Evolutionary conservation across 345 rosid genomes (phyloP).

Genomic region (Linum lewisii): DNA sequence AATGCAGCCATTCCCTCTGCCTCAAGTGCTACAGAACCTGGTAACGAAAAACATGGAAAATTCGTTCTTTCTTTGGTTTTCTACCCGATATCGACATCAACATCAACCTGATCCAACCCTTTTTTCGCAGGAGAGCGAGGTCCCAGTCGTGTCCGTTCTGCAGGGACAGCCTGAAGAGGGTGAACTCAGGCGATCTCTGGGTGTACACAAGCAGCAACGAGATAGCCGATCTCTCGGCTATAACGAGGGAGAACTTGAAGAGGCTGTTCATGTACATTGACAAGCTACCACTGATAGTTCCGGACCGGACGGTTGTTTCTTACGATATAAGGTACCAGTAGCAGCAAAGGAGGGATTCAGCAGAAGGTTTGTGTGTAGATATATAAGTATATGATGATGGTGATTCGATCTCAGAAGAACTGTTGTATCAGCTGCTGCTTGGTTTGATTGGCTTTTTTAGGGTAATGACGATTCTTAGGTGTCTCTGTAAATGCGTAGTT

Average conservation of each 20-base stretch:
- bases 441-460: too few species aligned
- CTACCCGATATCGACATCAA: too few species aligned
- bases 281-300: slow-evolving; percentile 50
- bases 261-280: slow-evolving; percentile 51
- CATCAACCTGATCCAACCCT: too few species aligned
- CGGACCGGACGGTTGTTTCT: slow-evolving; percentile 34
- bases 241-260: slow-evolving; percentile 58
- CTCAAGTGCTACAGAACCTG: slow-evolving; percentile 66
- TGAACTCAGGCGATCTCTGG: slow-evolving; percentile 79
- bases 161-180: slow-evolving; percentile 65
- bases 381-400: background rate
- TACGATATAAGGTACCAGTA: slow-evolving; percentile 16
- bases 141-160: slow-evolving; percentile 93
- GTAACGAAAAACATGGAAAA: slow-evolving; percentile 27
- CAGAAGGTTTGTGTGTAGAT: background rate
- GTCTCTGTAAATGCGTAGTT: too few species aligned
- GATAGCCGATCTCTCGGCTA: slow-evolving; percentile 35
- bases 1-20: slow-evolving; percentile 79
- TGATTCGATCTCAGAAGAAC: too few species aligned
- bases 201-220: slow-evolving; percentile 43
- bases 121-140: slow-evolving; percentile 40
- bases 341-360: background rate
- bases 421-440: too few species aligned
- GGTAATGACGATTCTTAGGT: too few species aligned
- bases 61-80: too few species aligned